Evolutionary conservation across 768 basidiomycete species (phyloP).

Genomic region (Mycena crocata): DNA sequence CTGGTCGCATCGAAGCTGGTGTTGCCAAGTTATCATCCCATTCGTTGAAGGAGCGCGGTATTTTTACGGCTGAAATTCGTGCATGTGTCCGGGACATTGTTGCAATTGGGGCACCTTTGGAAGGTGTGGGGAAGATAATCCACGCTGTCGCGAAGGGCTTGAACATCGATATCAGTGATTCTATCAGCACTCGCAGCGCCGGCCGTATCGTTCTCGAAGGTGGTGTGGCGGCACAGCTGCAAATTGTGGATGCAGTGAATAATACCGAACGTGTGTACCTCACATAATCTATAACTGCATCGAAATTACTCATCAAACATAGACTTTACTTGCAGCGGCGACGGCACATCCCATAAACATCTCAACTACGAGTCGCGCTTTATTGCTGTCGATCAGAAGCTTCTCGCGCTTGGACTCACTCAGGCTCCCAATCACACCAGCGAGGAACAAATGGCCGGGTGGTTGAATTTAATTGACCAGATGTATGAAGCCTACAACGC

Average conservation of each 20-base stretch:
- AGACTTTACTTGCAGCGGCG: conserved; percentile 27
- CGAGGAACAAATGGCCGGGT: conserved; percentile 24
- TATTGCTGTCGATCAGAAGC: not conserved
- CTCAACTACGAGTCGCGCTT: conserved; percentile 26
- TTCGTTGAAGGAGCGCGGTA: conserved; percentile 15
- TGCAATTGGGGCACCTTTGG: not conserved
- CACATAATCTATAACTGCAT: not conserved
- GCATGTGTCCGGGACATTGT: conserved; percentile 26
- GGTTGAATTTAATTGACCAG: conserved; percentile 12
- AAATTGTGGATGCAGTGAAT: conserved; percentile 31
- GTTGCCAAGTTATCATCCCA: not conserved
- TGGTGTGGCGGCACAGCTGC: conserved; percentile 33
- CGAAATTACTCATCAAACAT: not conserved
- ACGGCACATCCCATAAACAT: conserved; percentile 32
- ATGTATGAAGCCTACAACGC: conserved; percentile 20
- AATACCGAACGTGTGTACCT: conserved; percentile 23
- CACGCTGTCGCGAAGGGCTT: conserved; percentile 15
- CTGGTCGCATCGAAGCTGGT: not conserved
- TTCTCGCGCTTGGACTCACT: conserved; percentile 3
- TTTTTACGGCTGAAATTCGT: conserved; percentile 7
- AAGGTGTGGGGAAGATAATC: conserved; percentile 11
- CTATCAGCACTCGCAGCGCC: conserved; percentile 31
- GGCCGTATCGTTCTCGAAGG: conserved; percentile 34
- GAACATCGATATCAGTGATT: conserved; percentile 2
- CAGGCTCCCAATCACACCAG: conserved; percentile 23